Conservation (phyloP, 345 rosid species). For the Raphanus sativus region DNA sequence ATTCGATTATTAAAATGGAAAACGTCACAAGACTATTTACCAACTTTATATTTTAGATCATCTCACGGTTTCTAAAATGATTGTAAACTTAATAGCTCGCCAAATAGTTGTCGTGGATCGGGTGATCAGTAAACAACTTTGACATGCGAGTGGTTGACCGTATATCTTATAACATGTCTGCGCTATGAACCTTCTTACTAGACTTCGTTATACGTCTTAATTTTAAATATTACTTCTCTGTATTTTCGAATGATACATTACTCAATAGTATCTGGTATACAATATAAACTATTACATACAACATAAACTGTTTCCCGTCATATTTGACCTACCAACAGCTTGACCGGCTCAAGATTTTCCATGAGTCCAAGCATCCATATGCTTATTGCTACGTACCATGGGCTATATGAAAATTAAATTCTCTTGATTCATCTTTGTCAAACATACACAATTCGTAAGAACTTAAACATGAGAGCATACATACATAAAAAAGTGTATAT, state of each 20-base stretch:
- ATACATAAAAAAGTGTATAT: neutral
- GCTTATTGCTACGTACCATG: neutral
- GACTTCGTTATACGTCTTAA: neutral
- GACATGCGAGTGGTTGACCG: slow-evolving; percentile 28
- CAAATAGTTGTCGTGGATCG: neutral
- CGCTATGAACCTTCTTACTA: slow-evolving; percentile 17
- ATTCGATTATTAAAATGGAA: neutral
- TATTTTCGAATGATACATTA: neutral
- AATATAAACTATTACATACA: neutral
- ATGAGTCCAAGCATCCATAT: slow-evolving; percentile 3
- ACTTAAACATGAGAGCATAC: neutral
- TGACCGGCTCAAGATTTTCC: slow-evolving; percentile 13
- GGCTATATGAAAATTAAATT: neutral
- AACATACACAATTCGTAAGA: neutral
- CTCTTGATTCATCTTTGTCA: neutral
- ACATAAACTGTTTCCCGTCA: slow-evolving; percentile 19
- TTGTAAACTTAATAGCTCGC: slow-evolving; percentile 1
- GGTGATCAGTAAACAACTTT: slow-evolving; percentile 19
- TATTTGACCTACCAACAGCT: slow-evolving; percentile 30
- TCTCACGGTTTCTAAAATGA: neutral
- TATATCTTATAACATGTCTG: slow-evolving; percentile 8
- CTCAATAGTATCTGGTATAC: neutral
- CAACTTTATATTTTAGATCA: neutral
- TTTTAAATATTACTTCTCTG: neutral
- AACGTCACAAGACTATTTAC: neutral